Conservation (phyloP, 1,284 basidiomycete genomes). For the Ceraceosorus guamensis region DNA sequence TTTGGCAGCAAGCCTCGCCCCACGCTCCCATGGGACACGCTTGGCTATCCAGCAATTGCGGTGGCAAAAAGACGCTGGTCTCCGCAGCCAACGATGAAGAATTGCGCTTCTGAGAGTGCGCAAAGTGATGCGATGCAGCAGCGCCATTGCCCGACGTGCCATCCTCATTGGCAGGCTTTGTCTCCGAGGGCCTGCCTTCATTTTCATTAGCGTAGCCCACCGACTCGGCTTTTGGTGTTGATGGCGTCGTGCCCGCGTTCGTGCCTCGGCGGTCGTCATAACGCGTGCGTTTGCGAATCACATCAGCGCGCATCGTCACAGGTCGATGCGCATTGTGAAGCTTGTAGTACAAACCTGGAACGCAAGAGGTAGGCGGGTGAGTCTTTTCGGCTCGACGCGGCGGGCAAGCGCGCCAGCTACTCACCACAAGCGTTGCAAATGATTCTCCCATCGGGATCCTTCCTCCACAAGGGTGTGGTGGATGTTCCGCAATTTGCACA, state of each 20-base stretch:
- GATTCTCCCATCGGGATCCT: constrained; percentile 36
- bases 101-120: neutral
- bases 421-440: constrained; percentile 39
- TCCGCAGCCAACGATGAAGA: too few relatives aligned
- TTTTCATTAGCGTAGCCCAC: neutral
- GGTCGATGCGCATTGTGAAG: constrained; percentile 39
- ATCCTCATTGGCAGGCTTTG: neutral
- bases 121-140: neutral
- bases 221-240: constrained; percentile 1
- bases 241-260: neutral
- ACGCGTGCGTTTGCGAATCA: constrained; percentile 41
- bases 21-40: constrained; percentile 10
- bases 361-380: too few relatives aligned
- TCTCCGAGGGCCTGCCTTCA: neutral
- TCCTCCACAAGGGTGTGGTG: constrained; percentile 44
- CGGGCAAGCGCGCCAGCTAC: too few relatives aligned
- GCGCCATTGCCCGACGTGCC: neutral
- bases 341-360: constrained; percentile 29
- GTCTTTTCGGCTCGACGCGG: too few relatives aligned
- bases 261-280: constrained; percentile 18
- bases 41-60: constrained; percentile 8
- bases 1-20: constrained; percentile 10
- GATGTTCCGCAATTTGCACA: constrained; percentile 46
- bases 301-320: constrained; percentile 38
- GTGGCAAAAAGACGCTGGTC: constrained; percentile 3